Base-by-base conservation (phyloP, 2,329 filamentous ascomycete genomes). In the Cladosporium sp. region DNA sequence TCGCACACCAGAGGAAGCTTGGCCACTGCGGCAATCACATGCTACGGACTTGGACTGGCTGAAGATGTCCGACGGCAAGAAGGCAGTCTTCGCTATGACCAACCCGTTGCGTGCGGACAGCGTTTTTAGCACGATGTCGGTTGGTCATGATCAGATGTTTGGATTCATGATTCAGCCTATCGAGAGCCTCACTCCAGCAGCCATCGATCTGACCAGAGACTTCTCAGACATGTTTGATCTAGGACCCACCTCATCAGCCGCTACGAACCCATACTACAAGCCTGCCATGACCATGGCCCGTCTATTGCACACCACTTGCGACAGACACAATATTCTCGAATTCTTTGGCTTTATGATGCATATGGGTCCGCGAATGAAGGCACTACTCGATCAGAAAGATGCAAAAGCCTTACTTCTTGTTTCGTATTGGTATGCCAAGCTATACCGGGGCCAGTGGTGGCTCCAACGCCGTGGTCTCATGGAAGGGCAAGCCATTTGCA, bases 11-110 rank as follows among this genome's bases (percentile, higher is more conserved):
- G 68, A 77, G 50, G 68, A 80, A 56, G 74, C 79, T 2, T 88
- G 84, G 84, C 84, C 84, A 0, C 70, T 87, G 1, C 78, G 74
- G 36, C 61, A 70, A 2, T 66, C 73, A 0, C 71, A 71, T 0
- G 59, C 71, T 0, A 64, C 70, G 0, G 81, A 85, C 60, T 71
- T 87, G 1, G 75, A 81, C 63, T 88, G 84, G 84, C 66, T 87
- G 2, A 79, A 74, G 50, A 76, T 87, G 66, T 77, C 74, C 58
- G 76, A 81, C 12, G 81, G 81, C 0, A 86, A 87, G 68, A 76
- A 74, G 54, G 74, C 76, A 3, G 72, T 86, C 1, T 84, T 78
- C 77, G 65, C 74, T 1, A 66, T 84, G 0, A 72, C 78, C 1
- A 73, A 85, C 50, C 79, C 82, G 0, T 58, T 74, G 3, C 72